Evolutionary conservation across 371 early-diverging fungal species (phyloP).

Genomic region (Mucor lusitanicus): DNA sequence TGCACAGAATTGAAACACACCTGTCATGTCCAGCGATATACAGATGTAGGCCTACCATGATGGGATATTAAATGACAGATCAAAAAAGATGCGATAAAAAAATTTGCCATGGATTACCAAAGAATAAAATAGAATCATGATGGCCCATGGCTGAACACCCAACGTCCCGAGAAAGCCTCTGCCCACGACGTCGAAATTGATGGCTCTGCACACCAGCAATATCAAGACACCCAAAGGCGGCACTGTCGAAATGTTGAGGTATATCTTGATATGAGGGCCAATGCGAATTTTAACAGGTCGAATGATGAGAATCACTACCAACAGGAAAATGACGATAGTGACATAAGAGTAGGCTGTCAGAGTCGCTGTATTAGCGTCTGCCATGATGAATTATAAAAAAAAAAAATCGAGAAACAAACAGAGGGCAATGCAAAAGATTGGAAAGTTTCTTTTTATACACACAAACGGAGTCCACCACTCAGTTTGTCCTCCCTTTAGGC

Average conservation of each 20-base stretch:
- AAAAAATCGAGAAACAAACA: not conserved
- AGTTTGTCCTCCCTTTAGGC: too few species aligned
- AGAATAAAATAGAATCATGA: conserved; percentile 75
- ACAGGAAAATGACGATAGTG: conserved; percentile 52
- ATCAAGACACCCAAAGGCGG: conserved; percentile 68
- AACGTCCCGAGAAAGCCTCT: conserved; percentile 66
- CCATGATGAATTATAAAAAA: not conserved
- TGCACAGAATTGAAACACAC: conserved; percentile 71
- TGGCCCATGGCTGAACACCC: conserved; percentile 76
- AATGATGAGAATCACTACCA: conserved; percentile 56
- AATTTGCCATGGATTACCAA: conserved; percentile 42
- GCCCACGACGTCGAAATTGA: conserved; percentile 50
- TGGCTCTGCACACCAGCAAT: conserved; percentile 58
- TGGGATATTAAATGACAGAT: not conserved
- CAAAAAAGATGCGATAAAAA: not conserved
- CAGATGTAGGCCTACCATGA: conserved; percentile 71
- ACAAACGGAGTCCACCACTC: not conserved
- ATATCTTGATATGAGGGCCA: conserved; percentile 27
- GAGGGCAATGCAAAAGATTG: not conserved
- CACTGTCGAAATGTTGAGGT: conserved; percentile 66
- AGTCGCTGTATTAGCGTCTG: conserved; percentile 17
- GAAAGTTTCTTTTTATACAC: not conserved
- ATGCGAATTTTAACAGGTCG: conserved; percentile 49
- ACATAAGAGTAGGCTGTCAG: conserved; percentile 52
- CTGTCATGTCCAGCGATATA: conserved; percentile 81